Base-by-base conservation (phyloP, 768 basidiomycete genomes). In the Boletus rufocinnamomeus region DNA sequence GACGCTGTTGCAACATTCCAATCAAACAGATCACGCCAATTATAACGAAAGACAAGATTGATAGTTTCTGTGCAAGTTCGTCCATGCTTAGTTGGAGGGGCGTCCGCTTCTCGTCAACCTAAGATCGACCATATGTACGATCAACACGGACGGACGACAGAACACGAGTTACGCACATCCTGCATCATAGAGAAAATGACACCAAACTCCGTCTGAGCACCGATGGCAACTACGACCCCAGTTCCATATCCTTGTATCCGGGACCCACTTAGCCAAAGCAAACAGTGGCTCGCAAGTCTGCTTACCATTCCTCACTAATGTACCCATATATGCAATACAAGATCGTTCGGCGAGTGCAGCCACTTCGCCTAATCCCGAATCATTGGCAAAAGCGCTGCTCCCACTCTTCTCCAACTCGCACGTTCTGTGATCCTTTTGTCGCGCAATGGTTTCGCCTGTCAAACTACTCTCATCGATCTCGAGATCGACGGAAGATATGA, bases 121-220 rank as follows among this genome's bases (percentile, higher is more conserved):
- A 32, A 44, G 21, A 52, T 32, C 14, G 16, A 37, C 11, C 11
- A 50, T 41, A 30, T 25, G 37, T 19, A 28, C 21, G 25, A 50
- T 58, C 30, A 41, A 52, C 13, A 19, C 1, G 7, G 17, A 37
- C 1, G 7, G 14, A 35, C 16, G 7, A 23, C 27, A 27, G 57
- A 37, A 54, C 52, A 37, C 10, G 7, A 6, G 11, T 41, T 32
- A 75, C 77, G 57, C 61, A 94, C 94, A 69, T 97, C 94, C 73
- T 97, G 94, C 93, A 98, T 93, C 93, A 97, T 96, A 16, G 89
- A 86, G 70, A 98, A 98, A 60, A 98, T 93, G 56, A 96, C 87
- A 27, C 95, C 95, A 73, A 98, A 96, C 69, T 98, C 95, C 1
- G 93, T 96, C 61, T 89, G 84, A 14, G 84, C 80, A 2, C 96